These are phyloP conservation scores for Leccinum barrowsii DNA, from an alignment of 768 basidiomycete species.

Conservation along the genomic window DNA sequence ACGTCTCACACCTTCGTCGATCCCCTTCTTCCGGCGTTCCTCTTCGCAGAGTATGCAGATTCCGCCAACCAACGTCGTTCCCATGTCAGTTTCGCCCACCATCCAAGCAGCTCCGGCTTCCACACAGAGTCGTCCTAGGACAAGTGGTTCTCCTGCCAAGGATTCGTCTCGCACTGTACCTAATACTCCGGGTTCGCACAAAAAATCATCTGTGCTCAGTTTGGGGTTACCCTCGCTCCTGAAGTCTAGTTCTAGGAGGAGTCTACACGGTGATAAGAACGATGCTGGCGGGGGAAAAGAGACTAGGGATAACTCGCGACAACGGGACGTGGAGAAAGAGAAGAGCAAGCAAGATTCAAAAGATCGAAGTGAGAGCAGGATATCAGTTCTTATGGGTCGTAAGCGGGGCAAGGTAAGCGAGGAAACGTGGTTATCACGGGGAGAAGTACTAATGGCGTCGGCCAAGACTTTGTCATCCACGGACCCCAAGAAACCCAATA, in stretches of 20 bases:
- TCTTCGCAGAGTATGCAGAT: constrained; percentile 85
- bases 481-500: constrained; percentile 71
- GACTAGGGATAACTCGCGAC: constrained; percentile 50
- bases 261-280: constrained; percentile 60
- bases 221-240: constrained; percentile 78
- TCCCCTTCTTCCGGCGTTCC: constrained; percentile 91
- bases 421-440: neutral
- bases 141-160: constrained; percentile 49
- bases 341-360: constrained; percentile 72
- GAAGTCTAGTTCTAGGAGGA: constrained; percentile 82
- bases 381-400: constrained; percentile 82
- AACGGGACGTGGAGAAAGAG: constrained; percentile 44
- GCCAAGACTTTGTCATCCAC: constrained; percentile 77
- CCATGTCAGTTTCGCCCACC: constrained; percentile 47
- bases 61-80: constrained; percentile 40
- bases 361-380: constrained; percentile 86
- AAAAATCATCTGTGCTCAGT: constrained; percentile 81
- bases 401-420: constrained; percentile 85
- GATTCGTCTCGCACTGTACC: constrained; percentile 52
- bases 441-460: constrained; percentile 10
- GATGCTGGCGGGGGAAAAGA: constrained; percentile 40
- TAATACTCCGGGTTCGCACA: constrained; percentile 59
- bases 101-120: constrained; percentile 46
- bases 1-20: constrained; percentile 87
- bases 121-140: constrained; percentile 40